These are phyloP conservation scores for Colletotrichum sp. DNA, from an alignment of 2,329 filamentous ascomycete species.

Conservation along the genomic window DNA sequence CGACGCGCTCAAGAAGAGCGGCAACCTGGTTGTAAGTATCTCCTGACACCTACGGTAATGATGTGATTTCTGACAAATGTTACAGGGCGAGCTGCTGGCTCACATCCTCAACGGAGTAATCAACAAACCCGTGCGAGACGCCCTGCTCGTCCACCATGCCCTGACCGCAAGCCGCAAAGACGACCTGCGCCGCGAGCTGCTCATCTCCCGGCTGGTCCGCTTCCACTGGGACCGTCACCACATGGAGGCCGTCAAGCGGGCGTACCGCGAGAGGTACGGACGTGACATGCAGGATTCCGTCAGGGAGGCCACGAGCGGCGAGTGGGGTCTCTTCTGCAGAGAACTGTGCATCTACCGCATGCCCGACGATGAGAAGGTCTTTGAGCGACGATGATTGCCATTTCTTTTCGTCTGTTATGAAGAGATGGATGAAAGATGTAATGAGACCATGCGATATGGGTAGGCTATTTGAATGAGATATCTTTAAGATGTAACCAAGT, in stretches of 20 bases:
- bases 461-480: neutral
- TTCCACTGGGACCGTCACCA: conserved; percentile 92
- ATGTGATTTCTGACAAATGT: neutral
- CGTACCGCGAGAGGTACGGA: conserved; percentile 81
- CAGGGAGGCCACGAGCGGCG: conserved; percentile 74
- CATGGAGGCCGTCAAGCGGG: conserved; percentile 77
- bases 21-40: conserved; percentile 84
- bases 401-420: neutral
- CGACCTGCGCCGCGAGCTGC: conserved; percentile 77
- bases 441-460: conserved; percentile 8
- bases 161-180: conserved; percentile 77
- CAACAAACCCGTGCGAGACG: conserved; percentile 92
- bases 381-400: conserved; percentile 39
- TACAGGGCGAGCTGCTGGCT: conserved; percentile 87
- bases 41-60: neutral
- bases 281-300: conserved; percentile 79
- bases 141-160: conserved; percentile 88
- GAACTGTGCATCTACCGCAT: conserved; percentile 69
- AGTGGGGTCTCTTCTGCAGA: conserved; percentile 79
- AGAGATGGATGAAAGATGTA: neutral
- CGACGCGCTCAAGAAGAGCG: conserved; percentile 86
- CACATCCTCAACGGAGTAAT: conserved; percentile 97
- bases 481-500: neutral
- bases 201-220: conserved; percentile 86
- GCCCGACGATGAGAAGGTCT: conserved; percentile 62